Conservation (phyloP, 2,329 filamentous ascomycete genomes). For the Pyrenophora teres region DNA sequence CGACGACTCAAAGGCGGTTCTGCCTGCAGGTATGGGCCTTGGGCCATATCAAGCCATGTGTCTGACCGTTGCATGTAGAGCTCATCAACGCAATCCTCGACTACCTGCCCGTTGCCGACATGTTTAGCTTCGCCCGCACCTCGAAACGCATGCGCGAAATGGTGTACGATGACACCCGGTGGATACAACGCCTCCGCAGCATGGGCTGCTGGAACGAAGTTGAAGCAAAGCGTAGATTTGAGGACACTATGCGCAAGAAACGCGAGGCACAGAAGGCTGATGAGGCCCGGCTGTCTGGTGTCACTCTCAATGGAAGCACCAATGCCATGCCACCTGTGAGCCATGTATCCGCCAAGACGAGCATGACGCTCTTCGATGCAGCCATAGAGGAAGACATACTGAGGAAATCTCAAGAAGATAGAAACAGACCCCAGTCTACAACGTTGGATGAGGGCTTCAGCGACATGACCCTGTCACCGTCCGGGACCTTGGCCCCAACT, state of each 20-base stretch:
- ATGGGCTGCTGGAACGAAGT: conserved; percentile 93
- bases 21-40: conserved; percentile 72
- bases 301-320: conserved; percentile 36
- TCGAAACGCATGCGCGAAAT: conserved; percentile 92
- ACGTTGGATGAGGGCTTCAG: conserved; percentile 75
- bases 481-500: conserved; percentile 39
- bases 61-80: conserved; percentile 58
- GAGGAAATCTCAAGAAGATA: conserved; percentile 47
- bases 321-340: conserved; percentile 46
- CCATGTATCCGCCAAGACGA: conserved; percentile 43
- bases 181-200: conserved; percentile 81
- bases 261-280: conserved; percentile 61
- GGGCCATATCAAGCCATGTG: neutral
- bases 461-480: conserved; percentile 64
- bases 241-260: conserved; percentile 65
- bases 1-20: conserved; percentile 72
- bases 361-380: conserved; percentile 75
- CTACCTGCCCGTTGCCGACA: conserved; percentile 82
- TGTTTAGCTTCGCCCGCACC: conserved; percentile 81
- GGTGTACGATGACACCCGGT: conserved; percentile 97
- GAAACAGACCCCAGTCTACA: conserved; percentile 28
- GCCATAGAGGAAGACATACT: conserved; percentile 67
- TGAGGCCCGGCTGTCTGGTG: conserved; percentile 46
- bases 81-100: conserved; percentile 87
- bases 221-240: conserved; percentile 80